A percentile compares a stretch with the other conserved stretches of the same genome.
Evolutionary conservation across 768 basidiomycete genomes (phyloP).

Genomic region (Erythrobasidium yunnanense): DNA sequence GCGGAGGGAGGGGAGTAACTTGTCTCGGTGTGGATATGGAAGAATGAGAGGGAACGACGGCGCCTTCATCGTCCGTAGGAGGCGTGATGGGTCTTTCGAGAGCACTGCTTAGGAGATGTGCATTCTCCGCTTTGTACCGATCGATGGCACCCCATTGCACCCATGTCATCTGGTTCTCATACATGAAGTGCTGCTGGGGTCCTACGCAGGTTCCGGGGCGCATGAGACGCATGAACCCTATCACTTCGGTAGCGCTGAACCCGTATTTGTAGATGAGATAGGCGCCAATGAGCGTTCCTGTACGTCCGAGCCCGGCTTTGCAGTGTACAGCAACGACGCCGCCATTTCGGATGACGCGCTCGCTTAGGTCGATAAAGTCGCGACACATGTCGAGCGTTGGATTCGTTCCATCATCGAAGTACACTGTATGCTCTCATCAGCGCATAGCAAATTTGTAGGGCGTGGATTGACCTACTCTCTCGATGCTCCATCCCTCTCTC

Average conservation of each 20-base stretch:
- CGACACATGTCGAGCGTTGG: conserved; percentile 90
- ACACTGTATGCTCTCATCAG: conserved; percentile 45
- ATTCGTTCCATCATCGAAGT: conserved; percentile 97
- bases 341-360: conserved; percentile 61
- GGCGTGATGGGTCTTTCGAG: conserved; percentile 19
- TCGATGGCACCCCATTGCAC: conserved; percentile 82
- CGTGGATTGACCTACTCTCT: conserved; percentile 46
- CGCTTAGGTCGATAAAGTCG: conserved; percentile 75
- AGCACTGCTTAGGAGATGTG: conserved; percentile 42
- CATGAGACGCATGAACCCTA: conserved; percentile 95
- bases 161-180: conserved; percentile 88
- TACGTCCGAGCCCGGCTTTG: conserved; percentile 91
- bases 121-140: conserved; percentile 40
- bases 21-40: conserved; percentile 53
- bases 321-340: conserved; percentile 50
- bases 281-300: conserved; percentile 91
- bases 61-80: conserved; percentile 10
- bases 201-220: conserved; percentile 57
- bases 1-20: not conserved
- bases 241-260: conserved; percentile 89
- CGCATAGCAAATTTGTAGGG: not conserved
- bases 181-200: conserved; percentile 63
- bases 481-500: conserved; percentile 77
- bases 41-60: too few species aligned
- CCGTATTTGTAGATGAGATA: conserved; percentile 98